Conservation (phyloP, 106 monocot species). For the Amphibolis antarctica region DNA sequence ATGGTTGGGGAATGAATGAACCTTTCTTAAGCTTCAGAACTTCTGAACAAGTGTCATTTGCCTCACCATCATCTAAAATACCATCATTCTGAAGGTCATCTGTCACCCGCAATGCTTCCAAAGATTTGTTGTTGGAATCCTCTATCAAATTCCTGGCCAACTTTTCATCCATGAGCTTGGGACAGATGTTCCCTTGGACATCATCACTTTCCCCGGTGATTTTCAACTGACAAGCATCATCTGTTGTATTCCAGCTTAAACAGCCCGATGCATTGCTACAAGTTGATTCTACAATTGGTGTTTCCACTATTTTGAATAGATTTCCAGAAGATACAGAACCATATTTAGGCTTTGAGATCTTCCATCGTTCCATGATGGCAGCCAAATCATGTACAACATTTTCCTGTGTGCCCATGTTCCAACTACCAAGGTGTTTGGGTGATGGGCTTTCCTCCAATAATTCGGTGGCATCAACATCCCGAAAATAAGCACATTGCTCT, state of each 20-base stretch:
- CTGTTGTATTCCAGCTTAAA: slow-evolving; percentile 17
- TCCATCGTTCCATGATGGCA: slow-evolving; percentile 72
- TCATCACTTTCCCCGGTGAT: slow-evolving; percentile 1
- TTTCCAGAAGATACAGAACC: slow-evolving; percentile 14
- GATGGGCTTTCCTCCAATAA: slow-evolving; percentile 84
- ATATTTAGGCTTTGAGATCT: slow-evolving; percentile 39
- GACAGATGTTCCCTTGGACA: slow-evolving; percentile 9
- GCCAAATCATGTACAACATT: slow-evolving; percentile 47
- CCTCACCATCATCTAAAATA: not conserved
- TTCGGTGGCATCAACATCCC: slow-evolving; percentile 84
- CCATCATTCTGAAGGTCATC: slow-evolving; percentile 11
- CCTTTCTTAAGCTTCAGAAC: slow-evolving; percentile 21
- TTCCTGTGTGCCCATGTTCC: slow-evolving; percentile 35
- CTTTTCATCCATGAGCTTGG: slow-evolving; percentile 4
- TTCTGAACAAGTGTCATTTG: not conserved
- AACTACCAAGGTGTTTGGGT: slow-evolving; percentile 45
- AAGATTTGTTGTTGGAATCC: slow-evolving; percentile 15
- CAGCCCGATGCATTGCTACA: slow-evolving; percentile 6
- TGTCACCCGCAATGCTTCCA: slow-evolving; percentile 42
- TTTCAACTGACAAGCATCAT: slow-evolving; percentile 6
- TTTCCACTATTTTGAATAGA: slow-evolving; percentile 43
- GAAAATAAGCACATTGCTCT: slow-evolving; percentile 75
- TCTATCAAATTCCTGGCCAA: slow-evolving; percentile 11
- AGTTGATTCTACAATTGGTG: slow-evolving; percentile 16
- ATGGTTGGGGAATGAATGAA: not conserved